Base-by-base conservation (phyloP, 106 monocot genomes). In the Amphibolis antarctica region DNA sequence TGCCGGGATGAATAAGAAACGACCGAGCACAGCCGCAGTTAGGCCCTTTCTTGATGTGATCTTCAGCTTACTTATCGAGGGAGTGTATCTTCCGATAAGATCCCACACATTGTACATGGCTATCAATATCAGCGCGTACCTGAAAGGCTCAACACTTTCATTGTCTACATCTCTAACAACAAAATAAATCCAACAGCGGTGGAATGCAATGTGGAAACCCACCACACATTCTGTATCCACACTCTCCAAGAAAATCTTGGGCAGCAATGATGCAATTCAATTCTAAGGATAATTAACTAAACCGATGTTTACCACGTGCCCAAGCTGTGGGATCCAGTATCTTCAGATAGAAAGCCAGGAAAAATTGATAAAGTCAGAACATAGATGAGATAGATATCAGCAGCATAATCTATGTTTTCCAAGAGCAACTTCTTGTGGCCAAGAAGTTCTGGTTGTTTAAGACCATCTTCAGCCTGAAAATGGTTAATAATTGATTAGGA, bases 291-390 rank as follows among this genome's bases (percentile, higher is more conserved):
- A 49, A 1, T 19, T 3, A 7, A 49, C 13, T 17, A 19, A 49
- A 49, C 12, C 15, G 24, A 58, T 14, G 4, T 12, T 75, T 62
- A 94, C 93, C 93, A 94, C 63, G 83, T 65, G 19, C 93, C 93
- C 53, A 94, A 73, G 60, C 81, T 65, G 64, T 94, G 93, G 1
- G 77, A 75, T 56, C 93, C 93, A 45, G 89, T 89, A 56, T 94
- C 89, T 66, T 94, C 93, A 7, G 93, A 83, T 64, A 93, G 71
- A 69, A 93, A 93, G 0, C 93, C 93, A 58, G 88, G 93, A 44
- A 93, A 89, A 56, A 93, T 93, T 25, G 93, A 93, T 36, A 93
- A 66, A 17, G 93, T 86, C 51, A 93, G 55, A 23, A 78, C 73
- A 75, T 93, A 93, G n/a, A 86, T 89, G 44, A 89, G 69, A 67